Base-by-base conservation (phyloP, 768 basidiomycete genomes). In the Russula abietina region DNA sequence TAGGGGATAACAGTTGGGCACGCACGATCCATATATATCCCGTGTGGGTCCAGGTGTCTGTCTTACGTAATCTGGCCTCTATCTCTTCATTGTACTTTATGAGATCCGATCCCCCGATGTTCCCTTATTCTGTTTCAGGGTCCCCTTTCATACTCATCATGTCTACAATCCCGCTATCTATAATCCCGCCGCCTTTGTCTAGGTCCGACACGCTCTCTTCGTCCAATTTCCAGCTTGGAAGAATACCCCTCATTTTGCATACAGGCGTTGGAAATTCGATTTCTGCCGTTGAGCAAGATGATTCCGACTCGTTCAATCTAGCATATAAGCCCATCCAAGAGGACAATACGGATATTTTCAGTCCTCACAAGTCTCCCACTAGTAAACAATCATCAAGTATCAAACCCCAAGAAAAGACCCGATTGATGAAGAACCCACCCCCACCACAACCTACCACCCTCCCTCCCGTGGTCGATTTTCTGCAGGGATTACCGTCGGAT, bases 31-130 rank as follows among this genome's bases (percentile, higher is more conserved):
- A 65, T 65, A 60, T 65, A 60, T 59, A 33, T 30, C 55, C 26
- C 55, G 32, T 56, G 60, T 56, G 36, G 38, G 55, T 54, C 58
- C 58, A 59, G 38, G 38, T 30, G 30, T 3, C 10, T 30, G 1
- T 36, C 60, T 60, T 54, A 60, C 22, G 46, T 60, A 60, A 60
- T n/a, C 1, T 3, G 56, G 39, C 51, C 7, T 39, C 30, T 28
- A 26, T 28, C 19, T 30, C 17, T 12, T 19, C 61, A 59, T 66
- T 66, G 62, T 66, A 50, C 50, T 66, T 63, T 66, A 39, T 43
- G 11, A 66, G 65, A 66, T 66, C 65, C 62, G 65, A 62, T 48
- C 4, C 19, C 60, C 55, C 62, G 65, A 66, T 64, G n/a, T 17
- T 51, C 9, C 17, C 26, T n/a, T 61, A 22, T 26, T 39, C 22